phyloP scores from a whole-genome alignment of 2,329 filamentous ascomycete species.

The Exophiala alcalophila region DNA sequence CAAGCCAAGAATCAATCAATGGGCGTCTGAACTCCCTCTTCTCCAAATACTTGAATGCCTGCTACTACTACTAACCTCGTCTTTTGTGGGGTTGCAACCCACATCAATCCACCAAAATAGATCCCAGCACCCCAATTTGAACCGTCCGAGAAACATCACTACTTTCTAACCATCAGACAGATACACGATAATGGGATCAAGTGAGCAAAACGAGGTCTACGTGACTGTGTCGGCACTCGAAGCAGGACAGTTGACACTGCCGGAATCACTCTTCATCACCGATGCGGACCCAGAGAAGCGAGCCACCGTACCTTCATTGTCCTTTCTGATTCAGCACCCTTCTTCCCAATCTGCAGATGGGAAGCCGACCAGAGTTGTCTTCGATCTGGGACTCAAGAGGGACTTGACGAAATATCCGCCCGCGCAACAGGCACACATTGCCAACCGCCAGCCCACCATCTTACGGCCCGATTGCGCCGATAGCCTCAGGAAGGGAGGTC shows the following conservation, averaged over 20 bases:
- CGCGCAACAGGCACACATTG: conserved; percentile 39
- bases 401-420: conserved; percentile 45
- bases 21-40: no score
- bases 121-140: no score
- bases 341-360: conserved; percentile 31
- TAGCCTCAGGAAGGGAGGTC: conserved; percentile 37
- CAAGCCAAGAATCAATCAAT: no score
- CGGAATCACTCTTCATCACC: conserved; percentile 47
- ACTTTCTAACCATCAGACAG: no score
- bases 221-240: conserved; percentile 41
- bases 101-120: no score
- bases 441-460: conserved; percentile 31
- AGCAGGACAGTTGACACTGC: conserved; percentile 47
- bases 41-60: no score
- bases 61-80: no score
- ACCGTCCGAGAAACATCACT: no score
- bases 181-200: conserved; percentile 14
- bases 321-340: conserved; percentile 52
- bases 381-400: conserved; percentile 54
- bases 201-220: conserved; percentile 21
- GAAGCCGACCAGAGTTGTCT: conserved; percentile 42
- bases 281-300: conserved; percentile 44
- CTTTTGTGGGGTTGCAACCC: no score
- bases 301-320: conserved; percentile 52
- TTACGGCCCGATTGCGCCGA: conserved; percentile 32